These are phyloP conservation scores for Chondrostereum purpureum DNA, from an alignment of 1,284 basidiomycete genomes.

Conservation along the genomic window DNA sequence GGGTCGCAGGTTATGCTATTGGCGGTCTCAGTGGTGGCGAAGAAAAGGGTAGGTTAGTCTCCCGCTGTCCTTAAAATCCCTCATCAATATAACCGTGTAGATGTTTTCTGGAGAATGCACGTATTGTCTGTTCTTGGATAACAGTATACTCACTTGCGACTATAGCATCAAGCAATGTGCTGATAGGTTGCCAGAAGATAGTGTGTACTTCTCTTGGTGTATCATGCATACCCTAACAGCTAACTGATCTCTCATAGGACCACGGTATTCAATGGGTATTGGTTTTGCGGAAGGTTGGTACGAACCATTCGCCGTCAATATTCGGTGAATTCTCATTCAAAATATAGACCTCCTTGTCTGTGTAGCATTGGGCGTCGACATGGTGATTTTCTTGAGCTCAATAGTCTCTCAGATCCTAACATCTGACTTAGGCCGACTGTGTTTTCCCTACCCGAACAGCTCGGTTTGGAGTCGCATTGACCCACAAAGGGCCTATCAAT, in stretches of 20 bases:
- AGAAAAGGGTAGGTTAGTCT: conserved; percentile 59
- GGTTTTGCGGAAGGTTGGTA: conserved; percentile 77
- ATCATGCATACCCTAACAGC: conserved; percentile 10
- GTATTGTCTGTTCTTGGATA: background rate
- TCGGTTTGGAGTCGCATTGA: conserved; percentile 80
- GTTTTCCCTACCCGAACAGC: conserved; percentile 86
- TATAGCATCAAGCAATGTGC: conserved; percentile 74
- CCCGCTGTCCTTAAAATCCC: conserved; percentile 6
- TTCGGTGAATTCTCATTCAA: background rate
- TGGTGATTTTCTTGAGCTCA: conserved; percentile 44
- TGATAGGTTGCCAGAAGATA: conserved; percentile 63
- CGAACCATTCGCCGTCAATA: background rate
- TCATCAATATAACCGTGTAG: conserved; percentile 33
- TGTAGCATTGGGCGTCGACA: conserved; percentile 82
- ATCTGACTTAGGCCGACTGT: conserved; percentile 65
- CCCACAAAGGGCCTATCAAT: conserved; percentile 72
- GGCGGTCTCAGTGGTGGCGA: conserved; percentile 82
- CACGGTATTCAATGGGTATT: conserved; percentile 83
- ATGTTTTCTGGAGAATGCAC: conserved; percentile 82
- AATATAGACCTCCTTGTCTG: conserved; percentile 73
- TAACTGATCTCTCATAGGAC: conserved; percentile 39
- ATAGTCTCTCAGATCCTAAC: too few species aligned
- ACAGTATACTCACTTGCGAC: background rate
- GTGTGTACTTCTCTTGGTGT: conserved; percentile 33
- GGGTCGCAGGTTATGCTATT: conserved; percentile 77